Base-by-base conservation (phyloP, 352 stramenopile species). In the Thalassiosira exigua region DNA sequence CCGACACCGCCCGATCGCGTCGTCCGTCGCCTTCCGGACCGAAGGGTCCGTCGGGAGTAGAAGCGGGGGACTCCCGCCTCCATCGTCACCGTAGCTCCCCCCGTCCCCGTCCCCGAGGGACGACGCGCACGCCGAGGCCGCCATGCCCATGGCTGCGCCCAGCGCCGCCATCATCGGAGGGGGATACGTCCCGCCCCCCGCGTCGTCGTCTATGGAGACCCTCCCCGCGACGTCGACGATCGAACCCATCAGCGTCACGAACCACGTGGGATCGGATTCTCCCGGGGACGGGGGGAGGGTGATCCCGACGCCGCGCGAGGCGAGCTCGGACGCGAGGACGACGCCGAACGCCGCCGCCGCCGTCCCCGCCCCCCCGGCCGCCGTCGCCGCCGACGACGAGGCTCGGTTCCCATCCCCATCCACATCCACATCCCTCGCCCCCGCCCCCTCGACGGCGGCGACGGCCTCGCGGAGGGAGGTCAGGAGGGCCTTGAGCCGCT, bases 1-100 rank as follows among this genome's bases (percentile, higher is more conserved):
- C 33, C 57, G 24, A 60, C 75, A 89, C 62, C 83, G 59, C 46
- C 72, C 32, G 24, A 76, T 19, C 26, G 79, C 54, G 22, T 27
- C n/a, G 26, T 32, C 17, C 17, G 32, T 41, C 5, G 46, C 30
- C 24, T 66, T 22, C 7, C 17, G 11, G 2, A 76, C 22, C 14
- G 19, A 12, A 11, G 4, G 3, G 3, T 3, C 14, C 11, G n/a
- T 11, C 39, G 39, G 39, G 11, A 48, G 39, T 11, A 48, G 39
- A n/a, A n/a, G n/a, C n/a, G n/a, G n/a, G n/a, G 9, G 29, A 22
- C 26, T 17, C 56, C 30, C 11, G 46, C 33, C 1, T 21, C 36
- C 4, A 33, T 11, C n/a, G n/a, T n/a, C n/a, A n/a, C n/a, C n/a
- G n/a, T n/a, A n/a, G 9, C 24, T 50, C 22, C 17, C 3, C 26